These are phyloP conservation scores for Botrytis cinerea DNA, from an alignment of 2,329 filamentous ascomycete genomes.

Conservation along the genomic window DNA sequence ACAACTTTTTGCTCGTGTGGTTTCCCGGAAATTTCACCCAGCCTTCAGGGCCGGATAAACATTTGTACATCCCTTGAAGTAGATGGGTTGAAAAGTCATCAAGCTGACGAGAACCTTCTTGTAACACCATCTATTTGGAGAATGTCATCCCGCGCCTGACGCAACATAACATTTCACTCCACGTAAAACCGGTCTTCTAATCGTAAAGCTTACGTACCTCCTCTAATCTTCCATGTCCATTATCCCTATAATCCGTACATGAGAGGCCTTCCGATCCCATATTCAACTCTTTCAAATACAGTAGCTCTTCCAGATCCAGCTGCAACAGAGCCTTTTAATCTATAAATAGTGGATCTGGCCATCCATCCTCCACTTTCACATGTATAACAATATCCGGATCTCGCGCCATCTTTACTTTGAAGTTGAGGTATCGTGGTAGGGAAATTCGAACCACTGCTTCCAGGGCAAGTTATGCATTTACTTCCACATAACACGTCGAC, in stretches of 20 bases:
- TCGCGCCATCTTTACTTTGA: background rate
- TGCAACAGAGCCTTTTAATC: background rate
- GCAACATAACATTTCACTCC: background rate
- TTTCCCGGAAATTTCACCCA: background rate
- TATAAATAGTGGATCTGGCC: background rate
- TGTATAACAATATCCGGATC: background rate
- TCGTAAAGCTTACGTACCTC: background rate
- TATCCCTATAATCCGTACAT: background rate
- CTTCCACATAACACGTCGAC: background rate
- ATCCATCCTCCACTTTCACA: background rate
- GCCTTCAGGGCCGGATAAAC: background rate
- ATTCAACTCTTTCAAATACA: background rate
- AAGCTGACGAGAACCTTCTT: background rate
- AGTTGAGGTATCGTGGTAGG: background rate
- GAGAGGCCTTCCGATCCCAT: background rate
- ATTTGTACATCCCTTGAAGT: background rate
- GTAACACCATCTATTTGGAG: background rate
- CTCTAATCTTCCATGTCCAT: too few relatives aligned
- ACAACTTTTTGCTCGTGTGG: background rate
- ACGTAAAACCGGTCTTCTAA: background rate
- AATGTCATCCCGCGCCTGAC: background rate
- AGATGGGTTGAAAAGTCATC: background rate
- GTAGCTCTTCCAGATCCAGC: too few relatives aligned
- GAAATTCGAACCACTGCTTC: background rate
- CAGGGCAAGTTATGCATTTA: background rate